Evolutionary conservation across 805 yeast species (phyloP), one percentile per base, ranked within the genome.

Genomic region (Wickerhamomyces sydowiorum): DNA sequence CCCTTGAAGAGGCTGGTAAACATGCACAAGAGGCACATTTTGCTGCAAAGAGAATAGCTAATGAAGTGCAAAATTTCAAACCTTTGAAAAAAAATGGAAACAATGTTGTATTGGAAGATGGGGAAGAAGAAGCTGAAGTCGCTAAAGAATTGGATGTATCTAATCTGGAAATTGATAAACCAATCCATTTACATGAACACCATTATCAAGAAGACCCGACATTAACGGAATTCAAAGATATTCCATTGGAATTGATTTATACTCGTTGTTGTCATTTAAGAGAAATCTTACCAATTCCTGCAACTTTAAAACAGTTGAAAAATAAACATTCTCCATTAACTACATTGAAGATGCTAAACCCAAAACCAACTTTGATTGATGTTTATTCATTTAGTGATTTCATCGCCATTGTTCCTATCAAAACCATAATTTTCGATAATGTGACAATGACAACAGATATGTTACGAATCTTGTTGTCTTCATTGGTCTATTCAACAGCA

Each of bases 251-350:
- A 52, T 73, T 79, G 36, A 70, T 91, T 55, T 90, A 90, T 62
- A 87, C 96, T 1, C 70, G 97, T 49, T 91, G 97, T 61, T 90
- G 97, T 59, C 97, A 90, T 61, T 67, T 90, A 44, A 70, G 97
- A 42, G 97, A 90, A 55, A 90, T 90, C 43, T 61, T 90, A 46
- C 97, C 98, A 2, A 90, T 90, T 38, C 91, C 96, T 3, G 91
- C 95, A 3, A 88, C 91, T 7, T 57, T 86, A 51, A 83, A 84
- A 54, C 96, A 87, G 57, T 74, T 88, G 44, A 80, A 80, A 54
- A 87, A 85, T 19, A 80, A 88, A 23, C 73, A 81, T 36, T 80
- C 86, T 1, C 95, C 96, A 4, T 61, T 90, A 20, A 80, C 86
- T 6, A 58, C 76, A 4, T 60, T 90, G 43, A 87, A 83, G 53